Evolutionary conservation across 768 basidiomycete species (phyloP).

Genomic region (Dacryopinax spathularia): DNA sequence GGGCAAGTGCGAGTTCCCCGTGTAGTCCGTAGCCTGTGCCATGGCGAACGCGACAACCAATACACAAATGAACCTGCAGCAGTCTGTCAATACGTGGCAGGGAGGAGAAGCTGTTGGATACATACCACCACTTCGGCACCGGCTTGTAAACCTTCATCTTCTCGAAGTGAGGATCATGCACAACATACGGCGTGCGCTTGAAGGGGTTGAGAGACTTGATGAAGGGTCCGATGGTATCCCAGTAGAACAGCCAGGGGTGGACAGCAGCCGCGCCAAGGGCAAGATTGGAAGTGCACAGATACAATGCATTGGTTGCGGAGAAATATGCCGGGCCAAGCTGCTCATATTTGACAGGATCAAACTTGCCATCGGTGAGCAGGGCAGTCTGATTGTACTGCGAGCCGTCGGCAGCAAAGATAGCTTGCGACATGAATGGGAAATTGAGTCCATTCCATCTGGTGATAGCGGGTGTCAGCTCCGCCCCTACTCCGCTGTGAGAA

Average conservation of each 20-base stretch:
- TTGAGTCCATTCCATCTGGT: slow-evolving; percentile 20
- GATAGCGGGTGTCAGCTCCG: not conserved
- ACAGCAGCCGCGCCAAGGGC: slow-evolving; percentile 20
- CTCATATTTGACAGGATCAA: slow-evolving; percentile 12
- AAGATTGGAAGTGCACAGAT: slow-evolving; percentile 15
- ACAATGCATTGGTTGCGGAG: slow-evolving; percentile 14
- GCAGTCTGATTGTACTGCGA: slow-evolving; percentile 16
- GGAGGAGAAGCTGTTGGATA: too few species aligned
- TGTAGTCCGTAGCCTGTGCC: slow-evolving; percentile 8
- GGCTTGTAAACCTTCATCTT: slow-evolving; percentile 14
- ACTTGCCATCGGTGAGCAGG: slow-evolving; percentile 17
- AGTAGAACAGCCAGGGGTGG: slow-evolving; percentile 15
- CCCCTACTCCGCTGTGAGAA: not conserved
- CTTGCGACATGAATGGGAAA: slow-evolving; percentile 24
- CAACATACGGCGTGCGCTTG: slow-evolving; percentile 7
- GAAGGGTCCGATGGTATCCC: slow-evolving; percentile 11
- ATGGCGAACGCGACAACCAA: not conserved
- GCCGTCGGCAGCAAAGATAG: slow-evolving; percentile 17
- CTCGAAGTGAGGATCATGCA: slow-evolving; percentile 11
- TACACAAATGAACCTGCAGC: too few species aligned
- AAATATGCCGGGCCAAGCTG: slow-evolving; percentile 13
- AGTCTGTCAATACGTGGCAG: too few species aligned
- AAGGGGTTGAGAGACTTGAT: slow-evolving; percentile 10
- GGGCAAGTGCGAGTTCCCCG: slow-evolving; percentile 13
- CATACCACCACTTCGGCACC: slow-evolving; percentile 18